A percentile compares a stretch with the other conserved stretches of the same genome.
Conservation (phyloP, 371 early-diverging fungal species). For the Rhizomucor pusillus region DNA sequence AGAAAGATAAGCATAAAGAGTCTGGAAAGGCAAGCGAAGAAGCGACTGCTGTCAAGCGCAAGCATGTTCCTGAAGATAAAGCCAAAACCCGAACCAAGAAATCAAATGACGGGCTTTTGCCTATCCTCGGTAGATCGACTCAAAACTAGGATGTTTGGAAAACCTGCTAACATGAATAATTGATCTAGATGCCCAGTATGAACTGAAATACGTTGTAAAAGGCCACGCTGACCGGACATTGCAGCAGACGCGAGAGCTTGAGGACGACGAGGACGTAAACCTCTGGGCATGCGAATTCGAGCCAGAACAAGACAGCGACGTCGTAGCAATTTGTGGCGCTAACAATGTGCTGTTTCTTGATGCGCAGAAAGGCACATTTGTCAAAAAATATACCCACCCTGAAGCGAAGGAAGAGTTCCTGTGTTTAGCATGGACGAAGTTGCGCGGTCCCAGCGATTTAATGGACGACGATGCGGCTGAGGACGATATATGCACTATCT, state of each 20-base stretch:
- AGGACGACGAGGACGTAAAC: constrained; percentile 13
- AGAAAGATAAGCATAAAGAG: neutral
- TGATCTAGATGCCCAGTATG: constrained; percentile 1
- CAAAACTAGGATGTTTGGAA: too few species aligned
- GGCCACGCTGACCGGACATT: constrained; percentile 6
- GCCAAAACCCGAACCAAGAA: too few species aligned
- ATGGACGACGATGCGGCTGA: constrained; percentile 15
- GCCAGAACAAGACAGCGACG: constrained; percentile 10
- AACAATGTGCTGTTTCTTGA: constrained; percentile 52
- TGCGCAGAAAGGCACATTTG: constrained; percentile 39
- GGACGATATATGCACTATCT: constrained; percentile 32
- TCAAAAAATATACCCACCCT: constrained; percentile 56
- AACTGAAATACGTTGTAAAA: constrained; percentile 4
- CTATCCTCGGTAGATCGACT: too few species aligned
- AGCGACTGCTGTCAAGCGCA: too few species aligned
- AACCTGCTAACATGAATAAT: too few species aligned
- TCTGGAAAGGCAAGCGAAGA: too few species aligned
- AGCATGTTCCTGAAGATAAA: too few species aligned
- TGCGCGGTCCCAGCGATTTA: constrained; percentile 13
- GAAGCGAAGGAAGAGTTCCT: constrained; percentile 54
- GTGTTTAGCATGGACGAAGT: constrained; percentile 54
- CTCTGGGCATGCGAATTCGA: constrained; percentile 49
- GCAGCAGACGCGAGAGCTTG: constrained; percentile 10
- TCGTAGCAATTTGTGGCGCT: constrained; percentile 48
- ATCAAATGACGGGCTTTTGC: too few species aligned